These are phyloP conservation scores for Mycena indigotica DNA, from an alignment of 768 basidiomycete genomes.

Conservation along the genomic window DNA sequence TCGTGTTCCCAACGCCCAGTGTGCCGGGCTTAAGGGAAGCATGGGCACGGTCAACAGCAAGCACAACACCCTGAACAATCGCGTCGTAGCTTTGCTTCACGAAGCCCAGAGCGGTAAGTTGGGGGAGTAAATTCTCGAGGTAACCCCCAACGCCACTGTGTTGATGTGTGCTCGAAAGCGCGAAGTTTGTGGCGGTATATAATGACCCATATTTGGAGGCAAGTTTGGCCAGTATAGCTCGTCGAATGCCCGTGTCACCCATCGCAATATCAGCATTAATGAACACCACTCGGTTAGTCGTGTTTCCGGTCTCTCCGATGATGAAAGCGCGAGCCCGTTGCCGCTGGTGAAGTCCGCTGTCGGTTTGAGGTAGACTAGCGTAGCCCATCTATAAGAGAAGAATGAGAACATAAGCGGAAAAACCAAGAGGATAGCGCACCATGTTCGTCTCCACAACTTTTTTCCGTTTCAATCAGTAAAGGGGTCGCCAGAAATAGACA, in stretches of 20 bases:
- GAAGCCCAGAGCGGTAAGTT: slow-evolving; percentile 73
- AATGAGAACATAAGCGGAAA: neutral
- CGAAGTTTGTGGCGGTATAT: slow-evolving; percentile 72
- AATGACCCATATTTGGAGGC: slow-evolving; percentile 59
- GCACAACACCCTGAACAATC: slow-evolving; percentile 69
- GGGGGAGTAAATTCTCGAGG: slow-evolving; percentile 76
- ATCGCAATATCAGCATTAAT: slow-evolving; percentile 85
- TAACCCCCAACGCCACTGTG: slow-evolving; percentile 73
- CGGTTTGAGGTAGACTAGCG: slow-evolving; percentile 63
- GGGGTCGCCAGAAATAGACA: neutral
- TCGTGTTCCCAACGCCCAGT: slow-evolving; percentile 68
- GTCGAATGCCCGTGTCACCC: slow-evolving; percentile 77
- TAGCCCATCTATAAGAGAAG: slow-evolving; percentile 59
- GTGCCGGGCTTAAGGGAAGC: slow-evolving; percentile 58
- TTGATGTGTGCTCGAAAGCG: slow-evolving; percentile 71
- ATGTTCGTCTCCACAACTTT: slow-evolving; percentile 78
- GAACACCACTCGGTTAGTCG: slow-evolving; percentile 67
- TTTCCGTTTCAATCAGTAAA: slow-evolving; percentile 12
- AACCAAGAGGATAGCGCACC: slow-evolving; percentile 48
- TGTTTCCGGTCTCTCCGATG: slow-evolving; percentile 58
- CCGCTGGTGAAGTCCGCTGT: slow-evolving; percentile 78
- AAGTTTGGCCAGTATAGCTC: slow-evolving; percentile 63
- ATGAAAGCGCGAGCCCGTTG: slow-evolving; percentile 79
- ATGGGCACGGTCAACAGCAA: slow-evolving; percentile 70
- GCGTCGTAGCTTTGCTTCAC: slow-evolving; percentile 72